Percentiles rank a stretch among this genome's conserved stretches.
phyloP scores from a whole-genome alignment of 73 alveolate species.

The Uronychia setigera region DNA sequence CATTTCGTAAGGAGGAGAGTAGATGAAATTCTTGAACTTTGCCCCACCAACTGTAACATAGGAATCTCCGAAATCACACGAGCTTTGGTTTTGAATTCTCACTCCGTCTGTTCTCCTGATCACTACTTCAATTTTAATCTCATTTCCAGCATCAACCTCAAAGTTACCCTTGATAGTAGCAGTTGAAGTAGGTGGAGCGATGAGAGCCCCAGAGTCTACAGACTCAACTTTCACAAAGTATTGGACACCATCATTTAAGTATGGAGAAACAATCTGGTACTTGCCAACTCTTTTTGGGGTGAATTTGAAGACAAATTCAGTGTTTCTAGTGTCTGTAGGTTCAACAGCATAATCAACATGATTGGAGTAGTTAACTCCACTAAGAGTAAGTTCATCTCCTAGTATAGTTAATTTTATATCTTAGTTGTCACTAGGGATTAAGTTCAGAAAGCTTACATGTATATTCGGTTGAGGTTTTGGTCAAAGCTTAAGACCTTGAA shows the following conservation, averaged over 20 bases:
- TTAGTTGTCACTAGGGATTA: not conserved
- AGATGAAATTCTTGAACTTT: not conserved
- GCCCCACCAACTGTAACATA: not conserved
- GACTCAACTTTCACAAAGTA: not conserved
- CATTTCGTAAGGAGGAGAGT: not conserved
- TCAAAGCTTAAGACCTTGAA: not conserved
- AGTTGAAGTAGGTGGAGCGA: not conserved
- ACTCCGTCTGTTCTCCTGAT: not conserved
- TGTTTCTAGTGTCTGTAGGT: not conserved
- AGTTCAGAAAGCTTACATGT: not conserved
- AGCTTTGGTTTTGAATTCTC: not conserved
- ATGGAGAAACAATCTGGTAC: not conserved
- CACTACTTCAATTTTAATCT: not conserved
- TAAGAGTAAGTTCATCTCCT: not conserved
- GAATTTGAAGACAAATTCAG: not conserved
- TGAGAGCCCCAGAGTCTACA: not conserved
- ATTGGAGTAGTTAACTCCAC: not conserved
- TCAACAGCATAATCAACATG: not conserved
- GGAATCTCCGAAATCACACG: constrained; percentile 1
- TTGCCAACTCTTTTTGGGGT: not conserved
- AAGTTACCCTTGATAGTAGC: not conserved
- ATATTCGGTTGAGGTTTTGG: not conserved
- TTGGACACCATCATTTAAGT: not conserved
- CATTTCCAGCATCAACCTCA: not conserved
- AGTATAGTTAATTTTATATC: not conserved